Evolutionary conservation across 108 stramenopile species (phyloP).

Genomic region (Ochromonas danica): DNA sequence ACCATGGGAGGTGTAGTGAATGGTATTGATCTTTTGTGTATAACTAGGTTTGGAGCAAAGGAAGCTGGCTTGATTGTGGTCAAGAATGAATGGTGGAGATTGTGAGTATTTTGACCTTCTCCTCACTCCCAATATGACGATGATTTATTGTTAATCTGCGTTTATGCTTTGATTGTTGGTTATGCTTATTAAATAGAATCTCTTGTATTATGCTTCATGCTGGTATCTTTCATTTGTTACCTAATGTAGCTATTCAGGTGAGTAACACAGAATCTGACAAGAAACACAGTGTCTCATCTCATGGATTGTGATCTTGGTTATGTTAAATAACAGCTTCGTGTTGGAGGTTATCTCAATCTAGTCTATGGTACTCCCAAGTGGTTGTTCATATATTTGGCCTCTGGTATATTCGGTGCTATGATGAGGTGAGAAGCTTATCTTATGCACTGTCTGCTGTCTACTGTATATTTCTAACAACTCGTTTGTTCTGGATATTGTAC

Average conservation of each 20-base stretch:
- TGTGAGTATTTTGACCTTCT: too few species aligned
- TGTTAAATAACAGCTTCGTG: constrained; percentile 16
- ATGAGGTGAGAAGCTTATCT: neutral
- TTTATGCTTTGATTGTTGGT: too few species aligned
- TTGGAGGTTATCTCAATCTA: constrained; percentile 33
- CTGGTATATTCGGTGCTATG: constrained; percentile 29
- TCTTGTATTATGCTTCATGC: constrained; percentile 3
- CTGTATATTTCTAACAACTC: too few species aligned
- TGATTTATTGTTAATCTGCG: too few species aligned
- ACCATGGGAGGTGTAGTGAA: too few species aligned
- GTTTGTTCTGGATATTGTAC: too few species aligned
- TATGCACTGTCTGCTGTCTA: neutral
- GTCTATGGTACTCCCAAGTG: constrained; percentile 34
- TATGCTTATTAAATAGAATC: too few species aligned
- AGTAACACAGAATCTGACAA: too few species aligned
- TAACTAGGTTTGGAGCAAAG: constrained; percentile 26
- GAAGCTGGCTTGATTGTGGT: constrained; percentile 19
- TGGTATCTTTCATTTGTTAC: neutral
- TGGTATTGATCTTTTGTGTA: too few species aligned
- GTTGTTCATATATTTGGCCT: constrained; percentile 23
- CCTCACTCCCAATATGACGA: too few species aligned
- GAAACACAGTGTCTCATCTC: too few species aligned
- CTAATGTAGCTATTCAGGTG: constrained; percentile 20
- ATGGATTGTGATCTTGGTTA: too few species aligned
- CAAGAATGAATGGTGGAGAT: constrained; percentile 21